Evolutionary conservation across 192 early-diverging fungal species (phyloP).

Genomic region (Coemansia sp.): DNA sequence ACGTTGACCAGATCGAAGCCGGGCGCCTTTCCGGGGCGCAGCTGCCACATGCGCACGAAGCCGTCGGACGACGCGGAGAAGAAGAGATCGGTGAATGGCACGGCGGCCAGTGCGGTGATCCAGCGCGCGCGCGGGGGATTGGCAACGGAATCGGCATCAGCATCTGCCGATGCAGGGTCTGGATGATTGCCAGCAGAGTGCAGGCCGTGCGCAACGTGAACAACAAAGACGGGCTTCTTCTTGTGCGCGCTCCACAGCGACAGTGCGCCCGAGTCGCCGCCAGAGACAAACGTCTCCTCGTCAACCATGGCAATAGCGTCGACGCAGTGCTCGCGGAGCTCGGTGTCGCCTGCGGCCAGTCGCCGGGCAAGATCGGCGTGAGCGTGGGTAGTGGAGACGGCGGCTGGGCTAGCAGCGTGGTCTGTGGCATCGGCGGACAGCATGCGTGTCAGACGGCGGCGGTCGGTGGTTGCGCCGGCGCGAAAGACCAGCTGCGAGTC

Average conservation of each 20-base stretch:
- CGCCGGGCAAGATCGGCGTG: constrained; percentile 26
- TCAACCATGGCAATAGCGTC: constrained; percentile 92
- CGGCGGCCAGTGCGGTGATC: constrained; percentile 84
- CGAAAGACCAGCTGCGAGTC: constrained; percentile 93
- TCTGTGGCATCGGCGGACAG: not conserved
- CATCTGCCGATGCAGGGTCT: not conserved
- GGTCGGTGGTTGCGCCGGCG: constrained; percentile 63
- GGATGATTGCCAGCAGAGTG: constrained; percentile 23
- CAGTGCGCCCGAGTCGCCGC: constrained; percentile 83
- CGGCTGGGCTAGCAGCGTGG: not conserved
- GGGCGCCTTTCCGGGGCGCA: constrained; percentile 63
- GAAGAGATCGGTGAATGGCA: constrained; percentile 89
- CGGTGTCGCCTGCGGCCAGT: constrained; percentile 14
- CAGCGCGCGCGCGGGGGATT: constrained; percentile 59
- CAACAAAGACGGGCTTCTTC: constrained; percentile 91
- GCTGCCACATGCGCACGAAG: constrained; percentile 83
- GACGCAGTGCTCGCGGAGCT: constrained; percentile 63
- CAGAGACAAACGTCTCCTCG: constrained; percentile 91
- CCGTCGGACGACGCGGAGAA: constrained; percentile 90
- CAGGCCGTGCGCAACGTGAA: constrained; percentile 73
- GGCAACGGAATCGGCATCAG: not conserved
- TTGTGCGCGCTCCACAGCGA: constrained; percentile 90
- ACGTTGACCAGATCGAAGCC: constrained; percentile 55
- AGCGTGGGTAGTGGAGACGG: not conserved
- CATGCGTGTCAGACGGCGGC: constrained; percentile 27